phyloP scores from a whole-genome alignment of 371 early-diverging fungal genomes.

The Nematocida sp. region DNA sequence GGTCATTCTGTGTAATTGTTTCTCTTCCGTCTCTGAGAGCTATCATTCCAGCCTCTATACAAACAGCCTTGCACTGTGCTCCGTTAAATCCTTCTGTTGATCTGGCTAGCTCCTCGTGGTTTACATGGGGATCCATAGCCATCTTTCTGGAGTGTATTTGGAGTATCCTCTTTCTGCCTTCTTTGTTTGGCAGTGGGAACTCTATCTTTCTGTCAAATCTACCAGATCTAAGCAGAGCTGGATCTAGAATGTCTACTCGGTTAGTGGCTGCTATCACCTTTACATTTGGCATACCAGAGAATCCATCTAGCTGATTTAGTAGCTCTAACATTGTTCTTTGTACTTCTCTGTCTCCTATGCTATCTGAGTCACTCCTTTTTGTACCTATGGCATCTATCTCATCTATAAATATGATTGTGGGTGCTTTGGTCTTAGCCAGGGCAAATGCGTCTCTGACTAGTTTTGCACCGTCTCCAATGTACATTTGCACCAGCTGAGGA shows the following conservation, averaged over 20 bases:
- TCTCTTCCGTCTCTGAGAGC: constrained; percentile 82
- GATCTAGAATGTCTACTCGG: constrained; percentile 97
- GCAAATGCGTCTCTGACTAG: constrained; percentile 96
- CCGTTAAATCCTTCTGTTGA: constrained; percentile 98
- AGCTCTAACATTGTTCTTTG: constrained; percentile 98
- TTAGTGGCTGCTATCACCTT: constrained; percentile 99
- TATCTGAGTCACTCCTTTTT: constrained; percentile 91
- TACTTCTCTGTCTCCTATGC: constrained; percentile 96
- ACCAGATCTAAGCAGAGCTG: constrained; percentile 94
- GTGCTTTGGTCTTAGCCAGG: constrained; percentile 93
- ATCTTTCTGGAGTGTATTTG: constrained; percentile 99
- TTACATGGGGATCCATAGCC: constrained; percentile 84
- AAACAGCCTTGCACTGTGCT: constrained; percentile 97
- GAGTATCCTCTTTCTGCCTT: constrained; percentile 91
- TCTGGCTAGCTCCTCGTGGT: constrained; percentile 93
- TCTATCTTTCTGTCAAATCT: constrained; percentile 99
- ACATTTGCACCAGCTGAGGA: constrained; percentile 92
- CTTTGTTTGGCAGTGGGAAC: constrained; percentile 94
- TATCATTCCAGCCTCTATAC: constrained; percentile 98
- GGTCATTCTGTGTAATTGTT: constrained; percentile 90
- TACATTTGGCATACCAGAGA: constrained; percentile 70
- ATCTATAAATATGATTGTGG: constrained; percentile 99
- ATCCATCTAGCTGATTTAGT: constrained; percentile 66
- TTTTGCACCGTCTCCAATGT: constrained; percentile 92
- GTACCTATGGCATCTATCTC: constrained; percentile 99